Evolutionary conservation across 106 monocot genomes (phyloP).

Genomic region (Apostasia ramifera): DNA sequence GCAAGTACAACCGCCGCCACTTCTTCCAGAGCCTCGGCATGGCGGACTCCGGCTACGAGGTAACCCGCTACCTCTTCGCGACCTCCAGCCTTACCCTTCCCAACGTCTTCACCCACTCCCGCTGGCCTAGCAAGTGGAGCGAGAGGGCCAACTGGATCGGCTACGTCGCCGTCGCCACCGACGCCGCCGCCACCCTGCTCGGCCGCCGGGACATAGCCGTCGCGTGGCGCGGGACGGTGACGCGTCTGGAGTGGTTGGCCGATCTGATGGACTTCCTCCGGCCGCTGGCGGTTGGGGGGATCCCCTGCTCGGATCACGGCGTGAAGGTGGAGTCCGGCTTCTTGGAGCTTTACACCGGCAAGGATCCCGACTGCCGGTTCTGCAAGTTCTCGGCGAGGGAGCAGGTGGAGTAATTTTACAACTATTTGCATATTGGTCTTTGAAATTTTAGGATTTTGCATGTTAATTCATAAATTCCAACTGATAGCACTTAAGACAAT

Average conservation of each 20-base stretch:
- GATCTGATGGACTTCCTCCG: slow-evolving; percentile 68
- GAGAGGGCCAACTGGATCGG: slow-evolving; percentile 85
- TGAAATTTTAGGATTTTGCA: too few relatives aligned
- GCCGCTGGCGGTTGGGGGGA: slow-evolving; percentile 38
- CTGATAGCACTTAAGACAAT: too few relatives aligned
- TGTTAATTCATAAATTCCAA: too few relatives aligned
- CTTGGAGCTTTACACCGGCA: slow-evolving; percentile 57
- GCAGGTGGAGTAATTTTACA: background rate
- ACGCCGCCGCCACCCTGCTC: slow-evolving; percentile 39
- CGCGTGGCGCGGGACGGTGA: slow-evolving; percentile 82
- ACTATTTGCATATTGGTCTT: too few relatives aligned
- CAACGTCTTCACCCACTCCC: slow-evolving; percentile 43
- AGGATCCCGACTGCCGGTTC: slow-evolving; percentile 46
- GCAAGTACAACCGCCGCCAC: slow-evolving; percentile 48
- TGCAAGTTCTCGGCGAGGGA: slow-evolving; percentile 32
- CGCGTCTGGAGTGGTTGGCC: slow-evolving; percentile 62
- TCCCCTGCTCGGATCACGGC: slow-evolving; percentile 43
- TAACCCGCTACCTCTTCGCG: slow-evolving; percentile 75
- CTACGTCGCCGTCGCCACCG: slow-evolving; percentile 71
- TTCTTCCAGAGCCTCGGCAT: slow-evolving; percentile 50
- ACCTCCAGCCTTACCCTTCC: slow-evolving; percentile 63
- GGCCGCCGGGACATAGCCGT: slow-evolving; percentile 73
- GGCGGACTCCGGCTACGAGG: slow-evolving; percentile 39
- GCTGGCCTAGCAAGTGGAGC: slow-evolving; percentile 43
- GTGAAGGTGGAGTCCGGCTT: slow-evolving; percentile 78